phyloP scores from a whole-genome alignment of 768 basidiomycete species.

The Lepiota brunneoincarnata region DNA sequence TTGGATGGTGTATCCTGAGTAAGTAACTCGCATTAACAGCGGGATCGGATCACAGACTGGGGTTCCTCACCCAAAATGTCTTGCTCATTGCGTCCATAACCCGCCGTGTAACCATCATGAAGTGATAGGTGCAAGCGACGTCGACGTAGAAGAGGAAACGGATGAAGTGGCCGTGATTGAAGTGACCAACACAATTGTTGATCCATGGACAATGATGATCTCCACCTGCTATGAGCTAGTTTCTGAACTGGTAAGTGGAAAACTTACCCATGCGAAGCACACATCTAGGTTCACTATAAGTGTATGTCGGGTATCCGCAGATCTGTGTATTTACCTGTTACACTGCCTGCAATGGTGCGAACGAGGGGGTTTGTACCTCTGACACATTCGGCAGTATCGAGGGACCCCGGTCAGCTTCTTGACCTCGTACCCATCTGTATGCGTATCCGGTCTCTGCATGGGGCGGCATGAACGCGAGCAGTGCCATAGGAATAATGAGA shows the following conservation, averaged over 20 bases:
- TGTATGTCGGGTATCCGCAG: neutral
- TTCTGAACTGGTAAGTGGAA: neutral
- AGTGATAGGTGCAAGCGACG: constrained; percentile 83
- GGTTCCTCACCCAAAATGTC: constrained; percentile 50
- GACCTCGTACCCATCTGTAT: constrained; percentile 79
- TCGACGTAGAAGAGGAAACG: constrained; percentile 94
- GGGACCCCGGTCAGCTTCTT: constrained; percentile 84
- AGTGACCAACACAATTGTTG: constrained; percentile 92
- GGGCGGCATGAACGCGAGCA: neutral
- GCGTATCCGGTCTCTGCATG: constrained; percentile 69
- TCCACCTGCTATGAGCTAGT: constrained; percentile 24
- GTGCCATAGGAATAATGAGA: neutral
- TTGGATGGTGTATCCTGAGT: constrained; percentile 65
- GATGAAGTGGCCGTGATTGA: constrained; percentile 85
- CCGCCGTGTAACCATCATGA: constrained; percentile 75
- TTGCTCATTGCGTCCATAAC: constrained; percentile 44
- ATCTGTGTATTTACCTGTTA: constrained; percentile 51
- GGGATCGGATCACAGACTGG: neutral
- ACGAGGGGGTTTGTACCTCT: constrained; percentile 81
- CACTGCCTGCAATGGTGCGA: constrained; percentile 94
- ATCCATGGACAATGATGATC: constrained; percentile 95
- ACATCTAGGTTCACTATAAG: constrained; percentile 45
- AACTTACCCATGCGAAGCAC: constrained; percentile 84
- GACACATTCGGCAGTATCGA: constrained; percentile 84
- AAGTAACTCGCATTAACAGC: neutral